phyloP scores from a whole-genome alignment of 176 grass and related monocot species.

The Hordeum marinum region DNA sequence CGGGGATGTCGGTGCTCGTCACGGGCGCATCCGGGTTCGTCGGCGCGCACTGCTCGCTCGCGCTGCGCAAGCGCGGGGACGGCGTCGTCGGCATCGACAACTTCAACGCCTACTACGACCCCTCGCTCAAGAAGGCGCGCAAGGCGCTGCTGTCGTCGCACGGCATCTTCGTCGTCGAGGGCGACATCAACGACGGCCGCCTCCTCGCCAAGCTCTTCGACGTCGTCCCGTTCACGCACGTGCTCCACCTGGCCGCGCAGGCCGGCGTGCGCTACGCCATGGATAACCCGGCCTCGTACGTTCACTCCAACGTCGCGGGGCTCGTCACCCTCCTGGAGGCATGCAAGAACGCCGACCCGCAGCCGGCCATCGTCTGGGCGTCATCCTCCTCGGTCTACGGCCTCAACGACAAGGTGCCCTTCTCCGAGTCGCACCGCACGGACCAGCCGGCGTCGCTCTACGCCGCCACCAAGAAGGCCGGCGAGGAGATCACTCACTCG shows the following conservation, averaged over 20 bases:
- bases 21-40: slow-evolving; percentile 75
- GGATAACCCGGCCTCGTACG: slow-evolving; percentile 74
- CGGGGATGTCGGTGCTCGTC: slow-evolving; percentile 57
- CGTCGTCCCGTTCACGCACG: slow-evolving; percentile 68
- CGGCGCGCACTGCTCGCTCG: slow-evolving; percentile 65
- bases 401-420: slow-evolving; percentile 85
- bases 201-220: slow-evolving; percentile 83
- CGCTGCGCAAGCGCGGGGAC: slow-evolving; percentile 68
- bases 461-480: slow-evolving; percentile 95
- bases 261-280: slow-evolving; percentile 91
- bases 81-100: slow-evolving; percentile 88
- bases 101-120: slow-evolving; percentile 92
- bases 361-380: slow-evolving; percentile 83
- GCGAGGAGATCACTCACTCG: slow-evolving; percentile 88
- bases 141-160: slow-evolving; percentile 59
- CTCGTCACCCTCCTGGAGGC: slow-evolving; percentile 82
- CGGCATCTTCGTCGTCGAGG: slow-evolving; percentile 69
- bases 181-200: slow-evolving; percentile 79
- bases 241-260: slow-evolving; percentile 86
- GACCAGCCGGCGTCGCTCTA: slow-evolving; percentile 82
- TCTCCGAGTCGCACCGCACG: slow-evolving; percentile 73
- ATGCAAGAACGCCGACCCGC: slow-evolving; percentile 77
- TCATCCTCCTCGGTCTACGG: slow-evolving; percentile 90
- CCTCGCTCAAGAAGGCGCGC: slow-evolving; percentile 71
- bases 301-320: slow-evolving; percentile 81